phyloP scores from a whole-genome alignment of 208 protist genomes.

The Acanthamoeba lenticulata region DNA sequence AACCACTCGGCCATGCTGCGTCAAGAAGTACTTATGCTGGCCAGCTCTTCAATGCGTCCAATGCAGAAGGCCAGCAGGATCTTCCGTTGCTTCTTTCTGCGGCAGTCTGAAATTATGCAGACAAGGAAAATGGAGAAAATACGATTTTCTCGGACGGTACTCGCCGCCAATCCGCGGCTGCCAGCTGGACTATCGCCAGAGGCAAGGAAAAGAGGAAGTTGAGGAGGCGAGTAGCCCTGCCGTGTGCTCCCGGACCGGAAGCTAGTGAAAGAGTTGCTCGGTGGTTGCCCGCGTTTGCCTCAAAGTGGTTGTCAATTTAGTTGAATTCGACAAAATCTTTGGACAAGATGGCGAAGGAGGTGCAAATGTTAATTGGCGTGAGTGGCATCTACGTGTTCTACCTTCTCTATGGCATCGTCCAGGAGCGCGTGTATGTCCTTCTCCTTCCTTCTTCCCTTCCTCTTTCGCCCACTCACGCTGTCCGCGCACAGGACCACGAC shows the following conservation, averaged over 20 bases:
- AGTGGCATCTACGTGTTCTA: slow-evolving; percentile 51
- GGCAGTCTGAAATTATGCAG: too few species aligned
- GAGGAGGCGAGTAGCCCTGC: too few species aligned
- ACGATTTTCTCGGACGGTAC: too few species aligned
- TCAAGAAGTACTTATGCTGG: not conserved
- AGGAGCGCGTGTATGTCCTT: not conserved
- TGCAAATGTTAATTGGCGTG: slow-evolving; percentile 1
- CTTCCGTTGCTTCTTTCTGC: not conserved
- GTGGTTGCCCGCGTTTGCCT: not conserved
- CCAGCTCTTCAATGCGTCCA: too few species aligned
- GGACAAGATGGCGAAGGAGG: not conserved
- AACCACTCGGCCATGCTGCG: not conserved
- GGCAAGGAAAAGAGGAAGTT: too few species aligned
- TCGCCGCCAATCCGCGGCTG: too few species aligned
- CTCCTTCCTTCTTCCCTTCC: not conserved
- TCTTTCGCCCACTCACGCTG: not conserved
- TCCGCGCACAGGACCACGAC: not conserved
- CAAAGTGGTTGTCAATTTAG: not conserved
- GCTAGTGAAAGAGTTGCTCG: too few species aligned
- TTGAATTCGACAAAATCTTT: not conserved
- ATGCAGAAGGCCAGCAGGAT: not conserved
- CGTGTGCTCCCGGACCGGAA: too few species aligned
- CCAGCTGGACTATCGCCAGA: too few species aligned
- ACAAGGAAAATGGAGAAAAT: too few species aligned
- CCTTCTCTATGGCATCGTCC: slow-evolving; percentile 55